Evolutionary conservation across 225 moss, liverwort and hornwort genomes (phyloP), one percentile per base, ranked within the genome.

Genomic region (Pseudisothecium myosuroides): DNA sequence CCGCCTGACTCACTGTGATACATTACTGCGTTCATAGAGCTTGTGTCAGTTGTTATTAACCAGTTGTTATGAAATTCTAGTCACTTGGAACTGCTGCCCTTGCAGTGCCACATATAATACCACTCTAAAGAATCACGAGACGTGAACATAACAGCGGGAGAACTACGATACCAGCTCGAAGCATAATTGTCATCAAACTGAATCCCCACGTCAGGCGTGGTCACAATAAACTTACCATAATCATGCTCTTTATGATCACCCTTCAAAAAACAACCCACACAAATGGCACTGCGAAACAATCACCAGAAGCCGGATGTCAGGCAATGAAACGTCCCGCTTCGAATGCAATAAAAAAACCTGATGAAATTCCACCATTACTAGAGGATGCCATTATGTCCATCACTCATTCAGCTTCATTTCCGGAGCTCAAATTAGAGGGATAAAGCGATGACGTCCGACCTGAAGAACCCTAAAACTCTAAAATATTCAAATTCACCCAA

Each of bases 1-100:
- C 98, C 98, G 89, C 98, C 98, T 81, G 98, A 96, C 82, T 97
- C 98, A 93, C 98, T 99, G 79, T 96, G 96, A 90, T 99, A 99
- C 98, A 99, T 95, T 80, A 99, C 98, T 99, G 98, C 92, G 22
- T 88, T 79, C 74, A 86, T 43, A 90, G 83, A 81, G 56, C 61
- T 50, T 74, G 76, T 47, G 88, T 92, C 80, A 92, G 88, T 85
- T 89, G 81, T 55, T 26, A 56, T 50, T 76, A 86, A 41, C 76
- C 71, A 72, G 18, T 49, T 47, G 11, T 29, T 74, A 88, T 27
- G 82, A 54, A 54, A 75, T 52, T 54, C 83, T 54, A 76, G 76
- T 55, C 76, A 85, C 69, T 41, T 75, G 55, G 28, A 81, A 84
- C 61, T 89, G 72, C 39, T 82, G 60, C 66, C 59, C 81, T 60